phyloP scores from a whole-genome alignment of 202 grass and related monocot genomes.

The Carex arenaria region DNA sequence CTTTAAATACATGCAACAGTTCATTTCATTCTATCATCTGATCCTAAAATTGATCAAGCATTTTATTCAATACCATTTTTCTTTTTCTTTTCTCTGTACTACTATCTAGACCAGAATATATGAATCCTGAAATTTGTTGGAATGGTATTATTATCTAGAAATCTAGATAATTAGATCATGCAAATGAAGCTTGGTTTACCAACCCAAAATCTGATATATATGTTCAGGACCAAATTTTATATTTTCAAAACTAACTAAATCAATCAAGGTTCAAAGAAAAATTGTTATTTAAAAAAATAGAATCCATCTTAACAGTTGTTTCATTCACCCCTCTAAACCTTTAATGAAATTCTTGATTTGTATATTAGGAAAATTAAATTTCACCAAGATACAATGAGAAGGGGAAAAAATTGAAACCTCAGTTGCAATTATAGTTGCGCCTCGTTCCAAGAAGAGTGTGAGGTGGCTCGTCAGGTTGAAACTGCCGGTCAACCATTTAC shows the following conservation, averaged over 20 bases:
- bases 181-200: background rate
- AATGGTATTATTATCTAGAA: background rate
- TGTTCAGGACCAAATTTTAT: background rate
- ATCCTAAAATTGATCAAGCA: background rate
- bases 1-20: background rate
- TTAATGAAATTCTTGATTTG: background rate
- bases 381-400: background rate
- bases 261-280: too few relatives aligned
- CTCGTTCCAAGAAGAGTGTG: conserved; percentile 79
- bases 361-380: background rate
- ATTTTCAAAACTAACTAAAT: background rate
- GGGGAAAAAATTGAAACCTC: conserved; percentile 39
- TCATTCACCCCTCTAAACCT: background rate
- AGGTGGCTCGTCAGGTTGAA: conserved; percentile 89
- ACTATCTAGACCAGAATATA: background rate
- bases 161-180: background rate
- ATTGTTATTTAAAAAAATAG: too few relatives aligned
- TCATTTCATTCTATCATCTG: too few relatives aligned
- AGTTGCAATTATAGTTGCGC: conserved; percentile 58
- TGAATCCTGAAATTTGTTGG: background rate
- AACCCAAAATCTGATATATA: background rate
- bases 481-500: conserved; percentile 85
- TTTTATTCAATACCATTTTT: background rate
- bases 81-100: background rate
- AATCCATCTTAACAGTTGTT: background rate